Base-by-base conservation (phyloP, 1,284 basidiomycete species). In the Schizophyllum amplum region DNA sequence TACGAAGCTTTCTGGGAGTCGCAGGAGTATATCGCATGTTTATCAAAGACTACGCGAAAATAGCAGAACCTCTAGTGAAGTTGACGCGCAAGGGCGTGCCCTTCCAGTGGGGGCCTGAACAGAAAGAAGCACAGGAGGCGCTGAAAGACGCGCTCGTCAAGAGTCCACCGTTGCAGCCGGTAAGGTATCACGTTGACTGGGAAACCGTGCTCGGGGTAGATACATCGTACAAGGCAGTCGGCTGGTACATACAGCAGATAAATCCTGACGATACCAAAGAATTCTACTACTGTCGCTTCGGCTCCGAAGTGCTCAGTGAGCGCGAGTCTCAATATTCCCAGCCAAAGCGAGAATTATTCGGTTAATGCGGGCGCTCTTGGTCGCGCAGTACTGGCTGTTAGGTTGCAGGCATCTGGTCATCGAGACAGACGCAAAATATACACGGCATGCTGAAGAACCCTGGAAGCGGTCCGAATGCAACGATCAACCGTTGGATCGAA, bases 401-500 rank as follows among this genome's bases (percentile, higher is more conserved):
- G 71, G 71, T 0, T 57, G 67, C 1, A 26, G 55, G 9, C 66
- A 64, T 1, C 60, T 72, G 5, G 55, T 61, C 0, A 64, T 76
- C 0, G 72, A 76, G 58, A 66, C 69, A 0, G 71, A 76, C 53
- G 70, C 74, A 0, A 66, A 65, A 21, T 74, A 70, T 76, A 20
- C 66, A 68, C 48, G 73, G 72, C 0, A 76, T 76, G 73, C 53
- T 75, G 1, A 67, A 66, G 17, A 65, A 71, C 21, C 73, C 71
- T 0, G 70, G 71, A 50, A 57, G 74, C 3, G 67, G 68, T 5
- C 72, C 73, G 0, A 74, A 70, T 53, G 71, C 71, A 0, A 64
- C 68, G 0, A 71, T 75, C 13, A 75, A 75, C 51, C 54, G 69
- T 7, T 77, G 75, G 73, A 75, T 76, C 47, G 63, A 66, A 7